These are phyloP conservation scores for Micractinium conductrix DNA, from an alignment of 139 green algal genomes.

Conservation along the genomic window DNA sequence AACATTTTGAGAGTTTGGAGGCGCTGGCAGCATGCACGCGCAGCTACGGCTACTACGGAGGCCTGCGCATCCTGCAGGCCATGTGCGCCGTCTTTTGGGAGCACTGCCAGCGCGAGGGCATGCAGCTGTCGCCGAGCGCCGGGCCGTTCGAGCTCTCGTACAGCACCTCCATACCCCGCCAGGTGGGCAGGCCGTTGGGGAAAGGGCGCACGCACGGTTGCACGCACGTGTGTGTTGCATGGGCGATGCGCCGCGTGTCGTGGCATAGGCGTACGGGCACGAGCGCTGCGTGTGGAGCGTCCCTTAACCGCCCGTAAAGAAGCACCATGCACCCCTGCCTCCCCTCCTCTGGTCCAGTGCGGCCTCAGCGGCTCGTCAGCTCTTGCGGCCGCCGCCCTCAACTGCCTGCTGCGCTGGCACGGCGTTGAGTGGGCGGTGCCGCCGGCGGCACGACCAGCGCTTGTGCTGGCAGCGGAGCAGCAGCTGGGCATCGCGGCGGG, in stretches of 20 bases:
- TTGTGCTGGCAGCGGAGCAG: constrained; percentile 82
- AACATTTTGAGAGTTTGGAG: constrained; percentile 53
- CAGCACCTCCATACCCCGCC: constrained; percentile 85
- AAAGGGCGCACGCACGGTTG: too few relatives aligned
- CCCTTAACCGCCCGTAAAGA: not conserved
- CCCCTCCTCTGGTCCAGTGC: not conserved
- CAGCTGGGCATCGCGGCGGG: constrained; percentile 90
- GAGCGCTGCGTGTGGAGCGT: too few relatives aligned
- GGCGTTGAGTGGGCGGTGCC: constrained; percentile 63
- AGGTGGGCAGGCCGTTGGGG: constrained; percentile 47
- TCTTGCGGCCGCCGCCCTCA: constrained; percentile 83
- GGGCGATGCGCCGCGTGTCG: too few relatives aligned
- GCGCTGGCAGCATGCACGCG: constrained; percentile 47
- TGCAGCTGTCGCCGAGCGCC: constrained; percentile 49
- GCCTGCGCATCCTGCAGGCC: constrained; percentile 85
- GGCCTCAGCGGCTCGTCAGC: constrained; percentile 90
- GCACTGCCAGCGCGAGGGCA: constrained; percentile 59
- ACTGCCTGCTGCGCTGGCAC: constrained; percentile 85
- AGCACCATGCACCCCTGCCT: not conserved
- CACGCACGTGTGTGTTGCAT: too few relatives aligned
- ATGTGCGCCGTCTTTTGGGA: constrained; percentile 69
- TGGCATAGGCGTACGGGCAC: too few relatives aligned
- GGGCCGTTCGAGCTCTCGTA: constrained; percentile 82
- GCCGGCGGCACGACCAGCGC: constrained; percentile 53
- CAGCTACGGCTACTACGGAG: constrained; percentile 80